Conservation (phyloP, 495 filamentous ascomycete genomes). For the Poronia punctata region DNA sequence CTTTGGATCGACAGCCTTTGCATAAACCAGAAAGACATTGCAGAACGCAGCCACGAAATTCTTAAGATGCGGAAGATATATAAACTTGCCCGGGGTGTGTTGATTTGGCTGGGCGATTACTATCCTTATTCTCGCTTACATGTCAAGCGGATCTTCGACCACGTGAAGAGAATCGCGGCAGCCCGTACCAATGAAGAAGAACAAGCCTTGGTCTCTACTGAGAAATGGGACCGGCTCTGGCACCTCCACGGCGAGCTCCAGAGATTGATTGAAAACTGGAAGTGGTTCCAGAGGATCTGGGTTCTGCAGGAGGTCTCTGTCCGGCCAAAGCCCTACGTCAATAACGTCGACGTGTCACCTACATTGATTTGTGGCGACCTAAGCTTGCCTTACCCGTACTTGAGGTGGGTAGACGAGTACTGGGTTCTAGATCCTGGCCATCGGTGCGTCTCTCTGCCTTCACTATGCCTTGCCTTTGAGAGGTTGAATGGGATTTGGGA, state of each 20-base stretch:
- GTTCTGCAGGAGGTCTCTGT: background rate
- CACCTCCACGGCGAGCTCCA: background rate
- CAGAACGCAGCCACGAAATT: slow-evolving; percentile 8
- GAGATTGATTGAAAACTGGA: background rate
- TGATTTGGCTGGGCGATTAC: slow-evolving; percentile 10
- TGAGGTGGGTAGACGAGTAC: background rate
- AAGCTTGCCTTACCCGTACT: background rate
- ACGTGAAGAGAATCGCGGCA: background rate
- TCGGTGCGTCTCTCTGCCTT: background rate
- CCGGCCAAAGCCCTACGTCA: background rate
- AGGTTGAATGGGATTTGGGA: background rate
- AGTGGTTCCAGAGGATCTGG: background rate
- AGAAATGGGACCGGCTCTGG: background rate
- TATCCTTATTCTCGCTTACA: background rate
- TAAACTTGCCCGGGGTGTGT: slow-evolving; percentile 3
- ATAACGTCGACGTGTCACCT: background rate
- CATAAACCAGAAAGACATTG: slow-evolving; percentile 13
- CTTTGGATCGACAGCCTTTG: slow-evolving; percentile 13
- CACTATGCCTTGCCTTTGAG: background rate
- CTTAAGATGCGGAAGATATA: slow-evolving; percentile 9
- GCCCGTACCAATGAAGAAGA: background rate
- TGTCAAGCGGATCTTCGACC: background rate
- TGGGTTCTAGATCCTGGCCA: background rate
- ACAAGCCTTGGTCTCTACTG: background rate
- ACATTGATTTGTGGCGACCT: background rate